Conservation (phyloP, 352 stramenopile genomes). For the Phytophthora boehmeriae region DNA sequence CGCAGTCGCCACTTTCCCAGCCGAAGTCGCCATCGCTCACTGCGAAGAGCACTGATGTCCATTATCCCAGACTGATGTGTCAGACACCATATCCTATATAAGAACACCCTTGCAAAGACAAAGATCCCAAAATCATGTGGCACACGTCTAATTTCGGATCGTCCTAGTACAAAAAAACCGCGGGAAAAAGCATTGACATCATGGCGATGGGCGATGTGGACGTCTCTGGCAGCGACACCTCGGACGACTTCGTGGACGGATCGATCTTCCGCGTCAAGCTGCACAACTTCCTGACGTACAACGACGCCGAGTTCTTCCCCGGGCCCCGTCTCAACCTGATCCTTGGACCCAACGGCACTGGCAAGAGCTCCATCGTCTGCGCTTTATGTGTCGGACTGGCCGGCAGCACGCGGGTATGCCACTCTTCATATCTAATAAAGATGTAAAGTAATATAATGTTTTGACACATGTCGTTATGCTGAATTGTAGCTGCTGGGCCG, state of each 20-base stretch:
- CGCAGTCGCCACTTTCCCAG: constrained; percentile 17
- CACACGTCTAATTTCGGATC: no score
- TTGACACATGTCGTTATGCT: background rate
- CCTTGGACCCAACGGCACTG: constrained; percentile 97
- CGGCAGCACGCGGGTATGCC: constrained; percentile 88
- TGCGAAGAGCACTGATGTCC: background rate
- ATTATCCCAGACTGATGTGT: constrained; percentile 3
- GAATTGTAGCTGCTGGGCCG: constrained; percentile 87
- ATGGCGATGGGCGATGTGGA: constrained; percentile 30
- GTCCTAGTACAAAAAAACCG: no score
- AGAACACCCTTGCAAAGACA: no score
- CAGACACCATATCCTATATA: background rate
- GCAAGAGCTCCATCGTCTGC: constrained; percentile 95
- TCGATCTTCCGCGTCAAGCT: constrained; percentile 92
- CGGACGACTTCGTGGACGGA: constrained; percentile 82
- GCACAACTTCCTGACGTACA: constrained; percentile 96
- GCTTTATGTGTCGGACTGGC: constrained; percentile 97
- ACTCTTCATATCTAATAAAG: constrained; percentile 2
- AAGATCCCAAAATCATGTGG: no score
- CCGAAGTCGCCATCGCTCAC: constrained; percentile 12
- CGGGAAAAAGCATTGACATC: constrained; percentile 1
- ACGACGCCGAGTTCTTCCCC: constrained; percentile 89
- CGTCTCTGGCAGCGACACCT: constrained; percentile 33
- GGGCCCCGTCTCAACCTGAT: constrained; percentile 97
- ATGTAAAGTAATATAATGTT: background rate